Percentiles rank a stretch among this genome's conserved stretches.
Conservation (phyloP, 2,329 filamentous ascomycete genomes). For the Scolecobasidium constrictum region DNA sequence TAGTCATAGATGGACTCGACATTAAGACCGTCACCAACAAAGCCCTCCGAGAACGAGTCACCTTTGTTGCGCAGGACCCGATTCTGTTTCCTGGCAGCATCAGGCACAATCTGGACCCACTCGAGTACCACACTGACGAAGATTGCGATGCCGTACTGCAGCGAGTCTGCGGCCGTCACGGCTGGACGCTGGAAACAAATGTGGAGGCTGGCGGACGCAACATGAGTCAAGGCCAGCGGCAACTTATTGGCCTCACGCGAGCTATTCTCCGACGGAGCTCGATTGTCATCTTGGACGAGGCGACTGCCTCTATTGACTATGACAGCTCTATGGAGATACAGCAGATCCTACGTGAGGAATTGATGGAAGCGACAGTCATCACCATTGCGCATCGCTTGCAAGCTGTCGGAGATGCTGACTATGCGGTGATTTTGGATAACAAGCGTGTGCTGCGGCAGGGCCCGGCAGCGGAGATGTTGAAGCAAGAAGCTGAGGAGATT, state of each 20-base stretch:
- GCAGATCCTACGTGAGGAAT: constrained; percentile 43
- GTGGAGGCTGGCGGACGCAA: constrained; percentile 52
- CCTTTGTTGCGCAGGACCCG: constrained; percentile 57
- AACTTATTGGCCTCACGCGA: constrained; percentile 53
- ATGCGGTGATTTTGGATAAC: constrained; percentile 42
- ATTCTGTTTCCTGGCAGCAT: constrained; percentile 53
- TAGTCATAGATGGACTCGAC: constrained; percentile 50
- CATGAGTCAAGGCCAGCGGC: constrained; percentile 53
- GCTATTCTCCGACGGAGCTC: constrained; percentile 50
- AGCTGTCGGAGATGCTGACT: constrained; percentile 49
- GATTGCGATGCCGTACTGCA: constrained; percentile 43
- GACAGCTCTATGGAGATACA: constrained; percentile 49
- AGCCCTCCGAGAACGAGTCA: constrained; percentile 49
- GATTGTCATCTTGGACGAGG: constrained; percentile 54
- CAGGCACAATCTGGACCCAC: constrained; percentile 52
- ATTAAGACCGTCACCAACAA: constrained; percentile 49
- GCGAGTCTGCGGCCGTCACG: constrained; percentile 43
- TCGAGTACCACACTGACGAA: constrained; percentile 43
- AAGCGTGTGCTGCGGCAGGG: constrained; percentile 30
- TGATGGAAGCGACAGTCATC: constrained; percentile 49
- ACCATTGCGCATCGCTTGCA: constrained; percentile 55
- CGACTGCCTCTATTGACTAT: constrained; percentile 33
- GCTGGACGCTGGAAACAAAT: constrained; percentile 44
- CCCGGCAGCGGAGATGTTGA: constrained; percentile 20
- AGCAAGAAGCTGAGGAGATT: too few relatives aligned